phyloP scores from a whole-genome alignment of 2,329 filamentous ascomycete species.

The Penicillium vulpinum region DNA sequence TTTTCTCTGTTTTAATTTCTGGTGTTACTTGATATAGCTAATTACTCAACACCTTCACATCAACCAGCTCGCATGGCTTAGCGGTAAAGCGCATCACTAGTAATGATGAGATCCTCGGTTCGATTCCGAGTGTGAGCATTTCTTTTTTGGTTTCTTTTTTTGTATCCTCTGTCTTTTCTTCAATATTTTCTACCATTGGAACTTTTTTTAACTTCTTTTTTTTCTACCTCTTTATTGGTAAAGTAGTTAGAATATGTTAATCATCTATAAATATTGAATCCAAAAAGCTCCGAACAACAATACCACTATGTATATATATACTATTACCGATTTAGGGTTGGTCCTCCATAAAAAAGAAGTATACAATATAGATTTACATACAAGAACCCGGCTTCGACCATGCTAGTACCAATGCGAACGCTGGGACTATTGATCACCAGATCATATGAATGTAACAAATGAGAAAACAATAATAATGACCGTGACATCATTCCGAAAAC shows the following conservation, averaged over 20 bases:
- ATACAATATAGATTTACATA: background rate
- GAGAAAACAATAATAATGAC: background rate
- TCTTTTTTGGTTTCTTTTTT: background rate
- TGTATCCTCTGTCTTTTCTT: background rate
- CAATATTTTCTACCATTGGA: too few species aligned
- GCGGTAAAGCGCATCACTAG: background rate
- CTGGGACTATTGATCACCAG: background rate
- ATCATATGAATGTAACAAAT: background rate
- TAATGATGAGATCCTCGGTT: background rate
- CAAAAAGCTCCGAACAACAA: too few species aligned
- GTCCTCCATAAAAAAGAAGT: background rate
- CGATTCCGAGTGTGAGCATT: conserved; percentile 1
- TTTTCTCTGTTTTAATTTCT: too few species aligned
- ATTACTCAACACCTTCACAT: background rate
- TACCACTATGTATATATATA: too few species aligned
- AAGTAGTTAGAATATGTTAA: background rate
- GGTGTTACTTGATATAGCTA: background rate
- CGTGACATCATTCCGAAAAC: conserved; percentile 20
- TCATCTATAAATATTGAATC: too few species aligned
- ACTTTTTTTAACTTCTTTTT: background rate
- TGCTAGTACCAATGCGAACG: too few species aligned
- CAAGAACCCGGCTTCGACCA: background rate
- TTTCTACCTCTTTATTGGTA: background rate
- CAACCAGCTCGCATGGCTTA: background rate
- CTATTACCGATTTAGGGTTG: too few species aligned